Conservation (phyloP, 2,329 filamentous ascomycete genomes). For the Colletotrichum salicis region DNA sequence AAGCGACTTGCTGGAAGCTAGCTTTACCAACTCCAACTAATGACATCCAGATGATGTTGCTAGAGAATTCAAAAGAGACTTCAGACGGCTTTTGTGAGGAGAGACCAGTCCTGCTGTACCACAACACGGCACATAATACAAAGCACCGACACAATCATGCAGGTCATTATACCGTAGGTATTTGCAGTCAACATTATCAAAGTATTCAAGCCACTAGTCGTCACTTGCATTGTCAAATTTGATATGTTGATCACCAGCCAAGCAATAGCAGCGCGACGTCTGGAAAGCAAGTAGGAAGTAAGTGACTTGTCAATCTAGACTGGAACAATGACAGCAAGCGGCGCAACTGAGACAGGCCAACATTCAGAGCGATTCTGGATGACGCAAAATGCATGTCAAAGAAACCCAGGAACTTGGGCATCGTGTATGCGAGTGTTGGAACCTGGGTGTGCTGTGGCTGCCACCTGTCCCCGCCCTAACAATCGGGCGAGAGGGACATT, state of each 20-base stretch:
- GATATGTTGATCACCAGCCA: neutral
- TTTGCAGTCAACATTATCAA: neutral
- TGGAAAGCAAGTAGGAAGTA: neutral
- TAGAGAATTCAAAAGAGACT: neutral
- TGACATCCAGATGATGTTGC: slow-evolving; percentile 22
- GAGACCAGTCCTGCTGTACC: neutral
- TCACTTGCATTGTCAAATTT: neutral
- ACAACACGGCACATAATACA: neutral
- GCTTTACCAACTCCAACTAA: neutral
- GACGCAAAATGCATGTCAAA: slow-evolving; percentile 4
- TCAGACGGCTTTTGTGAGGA: neutral
- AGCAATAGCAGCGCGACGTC: neutral
- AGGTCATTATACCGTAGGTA: neutral
- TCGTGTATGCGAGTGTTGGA: neutral
- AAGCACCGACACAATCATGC: neutral
- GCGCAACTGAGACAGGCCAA: neutral
- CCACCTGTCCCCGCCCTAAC: neutral
- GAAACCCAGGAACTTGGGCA: neutral
- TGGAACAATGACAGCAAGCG: neutral
- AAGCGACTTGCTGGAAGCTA: slow-evolving; percentile 7
- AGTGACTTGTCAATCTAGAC: neutral
- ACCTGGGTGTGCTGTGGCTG: neutral
- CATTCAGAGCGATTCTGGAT: neutral
- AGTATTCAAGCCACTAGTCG: neutral
- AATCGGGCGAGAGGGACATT: slow-evolving; percentile 7